Conservation (phyloP, 2,329 filamentous ascomycete species). For the Akanthomyces uredinophilus region DNA sequence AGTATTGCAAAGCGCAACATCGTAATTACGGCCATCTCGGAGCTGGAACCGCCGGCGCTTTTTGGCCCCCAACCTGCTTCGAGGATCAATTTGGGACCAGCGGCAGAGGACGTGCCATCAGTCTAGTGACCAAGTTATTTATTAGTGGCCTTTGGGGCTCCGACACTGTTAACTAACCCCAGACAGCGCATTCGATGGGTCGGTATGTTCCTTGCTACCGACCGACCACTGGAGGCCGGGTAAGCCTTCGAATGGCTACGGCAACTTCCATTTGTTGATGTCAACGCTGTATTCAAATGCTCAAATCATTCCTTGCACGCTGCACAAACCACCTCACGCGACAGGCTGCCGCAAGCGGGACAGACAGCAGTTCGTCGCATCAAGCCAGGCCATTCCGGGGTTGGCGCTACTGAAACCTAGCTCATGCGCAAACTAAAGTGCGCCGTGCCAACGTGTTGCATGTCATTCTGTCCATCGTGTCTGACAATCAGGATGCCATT, state of each 20-base stretch:
- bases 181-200: background rate
- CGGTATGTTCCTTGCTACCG: background rate
- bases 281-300: background rate
- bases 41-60: conserved; percentile 3
- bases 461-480: background rate
- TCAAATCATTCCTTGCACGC: too few relatives aligned
- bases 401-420: background rate
- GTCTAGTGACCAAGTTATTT: too few relatives aligned
- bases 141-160: background rate
- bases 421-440: background rate
- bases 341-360: conserved; percentile 8
- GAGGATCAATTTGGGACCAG: too few relatives aligned
- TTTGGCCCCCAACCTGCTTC: background rate
- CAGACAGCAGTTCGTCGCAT: background rate
- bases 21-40: conserved; percentile 12
- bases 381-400: background rate
- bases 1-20: background rate
- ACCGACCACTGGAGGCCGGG: background rate
- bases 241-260: background rate
- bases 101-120: too few relatives aligned
- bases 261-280: background rate
- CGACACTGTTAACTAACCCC: background rate
- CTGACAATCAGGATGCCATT: background rate
- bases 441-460: background rate
- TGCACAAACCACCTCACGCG: background rate